Evolutionary conservation across 164 flowering plant species (phyloP), one percentile per base, ranked within the genome.

Genomic region (Kalanchoe fedtschenkoi): DNA sequence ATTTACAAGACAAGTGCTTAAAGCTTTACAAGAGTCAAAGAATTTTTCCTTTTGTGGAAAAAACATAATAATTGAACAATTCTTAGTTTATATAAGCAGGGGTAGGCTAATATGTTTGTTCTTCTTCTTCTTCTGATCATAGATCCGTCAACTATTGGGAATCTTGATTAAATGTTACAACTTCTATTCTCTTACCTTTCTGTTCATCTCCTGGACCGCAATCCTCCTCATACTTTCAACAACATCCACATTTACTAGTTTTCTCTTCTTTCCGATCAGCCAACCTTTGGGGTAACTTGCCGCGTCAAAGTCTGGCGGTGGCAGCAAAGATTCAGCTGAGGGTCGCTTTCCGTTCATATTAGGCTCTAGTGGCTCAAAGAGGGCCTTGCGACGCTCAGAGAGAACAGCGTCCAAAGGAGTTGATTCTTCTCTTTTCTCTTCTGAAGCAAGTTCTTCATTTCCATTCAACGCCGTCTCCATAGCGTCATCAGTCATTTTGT

Each of bases 191-290:
- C n/a, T n/a, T n/a, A 92, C 98, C 93, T 92, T 92, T 72, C 98
- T 72, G 78, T 92, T 89, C 91, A 92, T 89, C 72, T 92, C 98
- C 60, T 87, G 98, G 22, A 92, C 76, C 2, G 98, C 98, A 69
- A 89, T 87, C 69, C 91, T 77, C 9, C 96, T 70, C 98, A 92
- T 92, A 74, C 93, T 89, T 68, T 92, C 98, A 19, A 92, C 98
- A 34, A 92, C 96, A 69, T 92, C 96, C n/a, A 87, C 95, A 71
- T 92, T 92, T 4, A 92, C 98, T 9, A 92, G 85, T 82, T 92
- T 92, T 28, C 98, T 80, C 74, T 83, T 92, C 88, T 92, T 92
- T 10, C 98, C 96, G n/a, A 86, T 70, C 66, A 92, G 69, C 96
- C 98, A 92, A 22, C 96, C 96, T 56, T 65, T 69, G 0, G 98